Evolutionary conservation across 768 basidiomycete species (phyloP).

Genomic region (Xerocomus potaroensis): DNA sequence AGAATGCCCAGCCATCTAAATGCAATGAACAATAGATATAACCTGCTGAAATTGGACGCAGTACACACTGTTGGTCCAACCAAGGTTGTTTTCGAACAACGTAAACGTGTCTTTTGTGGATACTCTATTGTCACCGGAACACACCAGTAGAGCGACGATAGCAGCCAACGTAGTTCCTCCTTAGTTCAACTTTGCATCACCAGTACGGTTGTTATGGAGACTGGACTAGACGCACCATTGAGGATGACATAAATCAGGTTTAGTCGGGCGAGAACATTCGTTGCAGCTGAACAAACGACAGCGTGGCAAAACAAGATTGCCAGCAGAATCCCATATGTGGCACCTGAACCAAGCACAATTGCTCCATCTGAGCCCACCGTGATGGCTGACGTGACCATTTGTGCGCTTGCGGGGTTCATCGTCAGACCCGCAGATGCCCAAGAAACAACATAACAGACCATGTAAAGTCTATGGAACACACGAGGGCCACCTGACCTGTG

Average conservation of each 20-base stretch:
- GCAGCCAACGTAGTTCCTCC: constrained; percentile 65
- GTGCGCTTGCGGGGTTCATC: constrained; percentile 41
- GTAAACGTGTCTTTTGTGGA: constrained; percentile 68
- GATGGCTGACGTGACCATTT: constrained; percentile 74
- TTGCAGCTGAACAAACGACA: constrained; percentile 67
- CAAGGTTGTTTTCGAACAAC: constrained; percentile 65
- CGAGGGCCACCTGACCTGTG: constrained; percentile 64
- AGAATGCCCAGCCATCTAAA: constrained; percentile 70
- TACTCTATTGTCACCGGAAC: constrained; percentile 53
- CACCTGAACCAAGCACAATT: constrained; percentile 48
- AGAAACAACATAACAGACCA: constrained; percentile 34
- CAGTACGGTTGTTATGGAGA: not conserved
- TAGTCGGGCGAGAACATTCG: constrained; percentile 57
- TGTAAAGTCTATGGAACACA: constrained; percentile 73
- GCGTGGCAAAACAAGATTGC: constrained; percentile 66
- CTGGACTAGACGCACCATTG: constrained; percentile 45
- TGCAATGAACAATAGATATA: not conserved
- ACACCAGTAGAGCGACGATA: constrained; percentile 54
- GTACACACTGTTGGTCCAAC: constrained; percentile 56
- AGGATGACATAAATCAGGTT: constrained; percentile 66
- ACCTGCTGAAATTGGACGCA: not conserved
- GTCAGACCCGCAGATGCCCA: not conserved
- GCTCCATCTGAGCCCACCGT: constrained; percentile 55
- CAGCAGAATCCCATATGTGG: constrained; percentile 64
- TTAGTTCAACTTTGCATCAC: constrained; percentile 21